phyloP scores from a whole-genome alignment of 2,329 filamentous ascomycete species.

The Xylogone sp. region DNA sequence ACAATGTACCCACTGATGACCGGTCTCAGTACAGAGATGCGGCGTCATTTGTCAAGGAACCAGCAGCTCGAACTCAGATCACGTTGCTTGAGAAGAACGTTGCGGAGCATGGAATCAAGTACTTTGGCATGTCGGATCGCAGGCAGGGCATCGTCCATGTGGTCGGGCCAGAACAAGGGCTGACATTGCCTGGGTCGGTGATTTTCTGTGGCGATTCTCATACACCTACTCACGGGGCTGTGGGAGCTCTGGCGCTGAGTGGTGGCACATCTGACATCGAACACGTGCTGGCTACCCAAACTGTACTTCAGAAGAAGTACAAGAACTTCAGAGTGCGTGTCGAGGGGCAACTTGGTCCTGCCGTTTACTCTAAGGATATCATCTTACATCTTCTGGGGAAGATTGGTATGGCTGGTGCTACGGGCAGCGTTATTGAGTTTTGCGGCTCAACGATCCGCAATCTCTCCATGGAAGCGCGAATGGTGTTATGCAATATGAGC shows the following conservation, averaged over 20 bases:
- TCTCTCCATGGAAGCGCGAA: constrained; percentile 89
- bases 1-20: constrained; percentile 88
- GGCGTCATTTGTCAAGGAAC: constrained; percentile 84
- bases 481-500: constrained; percentile 99
- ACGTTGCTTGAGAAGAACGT: constrained; percentile 92
- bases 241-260: constrained; percentile 85
- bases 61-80: constrained; percentile 85
- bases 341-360: constrained; percentile 79
- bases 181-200: constrained; percentile 90
- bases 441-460: constrained; percentile 84
- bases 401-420: constrained; percentile 91
- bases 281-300: constrained; percentile 92
- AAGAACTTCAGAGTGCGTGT: constrained; percentile 98
- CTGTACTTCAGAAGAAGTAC: constrained; percentile 83
- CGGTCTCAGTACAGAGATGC: constrained; percentile 89
- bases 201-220: constrained; percentile 95
- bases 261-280: constrained; percentile 96
- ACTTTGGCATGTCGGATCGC: constrained; percentile 91
- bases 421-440: constrained; percentile 89
- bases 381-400: constrained; percentile 84
- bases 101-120: constrained; percentile 88
- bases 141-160: constrained; percentile 95
- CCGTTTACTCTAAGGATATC: constrained; percentile 91
- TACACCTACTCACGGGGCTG: constrained; percentile 92
- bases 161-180: constrained; percentile 93